These are phyloP conservation scores for Mycena albidolilacea DNA, from an alignment of 768 basidiomycete genomes.

Conservation along the genomic window DNA sequence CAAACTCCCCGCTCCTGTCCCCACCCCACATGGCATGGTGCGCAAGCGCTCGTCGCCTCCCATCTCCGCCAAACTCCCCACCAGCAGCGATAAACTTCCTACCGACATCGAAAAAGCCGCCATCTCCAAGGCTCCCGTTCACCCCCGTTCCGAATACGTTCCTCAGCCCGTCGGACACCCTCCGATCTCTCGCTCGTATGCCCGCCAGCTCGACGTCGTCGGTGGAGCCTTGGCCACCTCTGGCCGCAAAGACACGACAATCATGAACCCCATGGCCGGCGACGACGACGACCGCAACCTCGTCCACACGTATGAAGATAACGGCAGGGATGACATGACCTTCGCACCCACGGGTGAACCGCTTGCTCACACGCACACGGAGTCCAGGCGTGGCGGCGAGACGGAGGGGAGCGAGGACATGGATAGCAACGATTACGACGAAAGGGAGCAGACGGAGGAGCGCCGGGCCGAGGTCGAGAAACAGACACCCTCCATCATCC, in stretches of 20 bases:
- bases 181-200: conserved; percentile 9
- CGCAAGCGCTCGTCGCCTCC: background rate
- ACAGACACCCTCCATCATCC: background rate
- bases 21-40: background rate
- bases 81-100: background rate
- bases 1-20: background rate
- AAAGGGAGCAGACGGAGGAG: no score
- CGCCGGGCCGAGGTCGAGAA: background rate
- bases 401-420: no score
- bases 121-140: background rate
- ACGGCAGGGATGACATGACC: background rate
- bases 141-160: background rate
- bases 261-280: background rate
- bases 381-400: no score
- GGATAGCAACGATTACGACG: no score
- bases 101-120: no score
- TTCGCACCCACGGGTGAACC: background rate
- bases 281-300: background rate
- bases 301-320: background rate
- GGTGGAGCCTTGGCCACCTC: no score
- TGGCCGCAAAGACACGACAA: no score
- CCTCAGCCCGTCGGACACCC: conserved; percentile 12
- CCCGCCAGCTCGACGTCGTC: background rate
- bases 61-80: background rate
- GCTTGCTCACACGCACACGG: background rate